Conservation (phyloP, 306 rosid genomes). For the Cucurbita pepo region DNA sequence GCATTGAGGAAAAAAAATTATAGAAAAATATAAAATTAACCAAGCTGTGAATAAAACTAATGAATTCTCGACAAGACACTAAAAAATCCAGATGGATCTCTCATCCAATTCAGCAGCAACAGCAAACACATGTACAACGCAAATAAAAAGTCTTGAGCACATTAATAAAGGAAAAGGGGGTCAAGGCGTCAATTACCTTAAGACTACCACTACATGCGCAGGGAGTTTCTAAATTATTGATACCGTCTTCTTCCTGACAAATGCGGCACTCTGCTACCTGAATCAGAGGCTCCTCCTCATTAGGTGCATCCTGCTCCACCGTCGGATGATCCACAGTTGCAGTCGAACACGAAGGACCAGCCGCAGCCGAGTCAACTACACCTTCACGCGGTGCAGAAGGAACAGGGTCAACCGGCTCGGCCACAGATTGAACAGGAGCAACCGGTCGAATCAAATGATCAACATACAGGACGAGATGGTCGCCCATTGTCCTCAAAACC, state of each 20-base stretch:
- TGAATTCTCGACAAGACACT: not conserved
- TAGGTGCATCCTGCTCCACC: conserved; percentile 16
- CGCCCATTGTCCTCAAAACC: conserved; percentile 48
- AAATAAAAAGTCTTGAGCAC: not conserved
- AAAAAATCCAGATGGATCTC: not conserved
- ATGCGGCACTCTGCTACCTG: conserved; percentile 47
- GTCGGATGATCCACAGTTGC: conserved; percentile 10
- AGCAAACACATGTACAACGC: not conserved
- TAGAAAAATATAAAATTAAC: not conserved
- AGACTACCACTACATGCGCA: conserved; percentile 57
- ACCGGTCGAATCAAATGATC: conserved; percentile 44
- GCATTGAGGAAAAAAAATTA: not conserved
- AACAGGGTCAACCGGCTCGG: not conserved
- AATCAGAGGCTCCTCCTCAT: conserved; percentile 29
- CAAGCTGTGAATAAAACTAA: not conserved
- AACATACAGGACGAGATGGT: conserved; percentile 60
- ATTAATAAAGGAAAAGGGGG: not conserved
- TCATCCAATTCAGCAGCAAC: not conserved
- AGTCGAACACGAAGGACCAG: not conserved
- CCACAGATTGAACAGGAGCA: conserved; percentile 2
- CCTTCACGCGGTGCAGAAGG: not conserved
- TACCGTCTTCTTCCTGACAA: conserved; percentile 48
- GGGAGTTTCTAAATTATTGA: conserved; percentile 38
- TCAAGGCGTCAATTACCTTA: conserved; percentile 15
- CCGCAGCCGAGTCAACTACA: not conserved